These are phyloP conservation scores for Alternaria sp. DNA, from an alignment of 2,329 filamentous ascomycete genomes.

Conservation along the genomic window DNA sequence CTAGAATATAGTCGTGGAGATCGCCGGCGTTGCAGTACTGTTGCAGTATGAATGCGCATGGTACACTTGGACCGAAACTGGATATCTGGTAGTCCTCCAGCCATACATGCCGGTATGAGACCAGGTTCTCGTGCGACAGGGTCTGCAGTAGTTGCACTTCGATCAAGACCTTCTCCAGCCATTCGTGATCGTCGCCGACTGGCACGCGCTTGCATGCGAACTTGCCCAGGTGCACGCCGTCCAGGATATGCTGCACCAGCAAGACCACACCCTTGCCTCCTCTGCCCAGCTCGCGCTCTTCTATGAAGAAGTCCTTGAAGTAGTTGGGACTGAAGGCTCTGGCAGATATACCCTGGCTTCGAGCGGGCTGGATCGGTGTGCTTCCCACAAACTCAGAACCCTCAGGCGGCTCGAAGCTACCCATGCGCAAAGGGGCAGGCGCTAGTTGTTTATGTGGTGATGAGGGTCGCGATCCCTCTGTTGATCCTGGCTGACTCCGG, in stretches of 20 bases:
- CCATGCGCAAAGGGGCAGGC: conserved; percentile 36
- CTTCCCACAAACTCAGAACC: conserved; percentile 58
- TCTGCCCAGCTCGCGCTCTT: conserved; percentile 82
- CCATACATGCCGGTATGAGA: conserved; percentile 98
- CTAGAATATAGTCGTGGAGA: conserved; percentile 84
- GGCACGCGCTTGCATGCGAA: conserved; percentile 98
- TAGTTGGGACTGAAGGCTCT: conserved; percentile 92
- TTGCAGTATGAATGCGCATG: conserved; percentile 95
- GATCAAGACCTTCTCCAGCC: conserved; percentile 91
- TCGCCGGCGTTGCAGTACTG: conserved; percentile 97
- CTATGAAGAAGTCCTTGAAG: conserved; percentile 90
- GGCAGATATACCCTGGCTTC: conserved; percentile 74
- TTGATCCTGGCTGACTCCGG: conserved; percentile 61
- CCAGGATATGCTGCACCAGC: conserved; percentile 90
- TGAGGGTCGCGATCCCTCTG: conserved; percentile 54
- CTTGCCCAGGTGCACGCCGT: conserved; percentile 84
- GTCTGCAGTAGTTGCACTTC: conserved; percentile 93
- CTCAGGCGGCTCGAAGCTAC: conserved; percentile 51
- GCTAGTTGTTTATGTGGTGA: conserved; percentile 57
- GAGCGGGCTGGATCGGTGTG: conserved; percentile 47
- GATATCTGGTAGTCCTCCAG: conserved; percentile 85
- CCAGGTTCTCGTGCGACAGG: conserved; percentile 91
- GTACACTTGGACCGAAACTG: conserved; percentile 85
- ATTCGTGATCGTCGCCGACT: conserved; percentile 88
- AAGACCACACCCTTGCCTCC: conserved; percentile 95